Evolutionary conservation across 108 stramenopile species (phyloP), one percentile per base, ranked within the genome.

Genomic region (Asterionellopsis glacialis): DNA sequence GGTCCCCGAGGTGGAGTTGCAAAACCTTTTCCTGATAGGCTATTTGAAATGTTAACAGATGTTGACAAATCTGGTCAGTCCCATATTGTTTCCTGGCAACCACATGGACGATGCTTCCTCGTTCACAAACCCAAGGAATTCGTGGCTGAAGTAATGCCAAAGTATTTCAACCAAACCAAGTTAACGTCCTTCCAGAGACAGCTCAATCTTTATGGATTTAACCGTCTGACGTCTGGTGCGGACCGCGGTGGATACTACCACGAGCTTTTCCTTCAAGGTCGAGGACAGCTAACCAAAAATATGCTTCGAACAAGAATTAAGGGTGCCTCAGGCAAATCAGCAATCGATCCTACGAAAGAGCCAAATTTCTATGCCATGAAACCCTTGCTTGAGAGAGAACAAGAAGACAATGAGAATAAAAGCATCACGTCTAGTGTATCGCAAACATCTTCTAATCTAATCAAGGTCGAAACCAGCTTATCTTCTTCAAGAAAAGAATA

Each of bases 121-220:
- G 76, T 91, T 11, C 80, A 81, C 54, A 76, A 82, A 23, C 81
- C 79, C 6, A 76, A 78, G 42, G 81, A 73, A 7, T 87, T 92
- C 61, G 83, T 85, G 9, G 61, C 65, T 19, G 16, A 83, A 22
- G 61, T 95, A 39, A 82, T 98, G 86, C 91, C 91, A 42, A 56
- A 59, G 52, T 94, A 89, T 64, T 91, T 91, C 58, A 74, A 74
- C 22, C 87, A 84, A 49, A 82, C 82, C 45, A 84, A 83, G 68
- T 67, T 77, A 56, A 71, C 84, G 24, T 75, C 76, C 47, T 87
- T 90, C 61, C 85, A 90, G 61, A 48, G 88, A 21, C 85, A 90
- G 65, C 68, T 90, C 21, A 87, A 90, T 55, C 69, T 87, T 6
- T 82, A 82, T 53, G 76, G 73, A 14, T 82, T 82, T 45, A 18